Evolutionary conservation across 139 green algal species (phyloP).

Genomic region (Chlorella sp.): DNA sequence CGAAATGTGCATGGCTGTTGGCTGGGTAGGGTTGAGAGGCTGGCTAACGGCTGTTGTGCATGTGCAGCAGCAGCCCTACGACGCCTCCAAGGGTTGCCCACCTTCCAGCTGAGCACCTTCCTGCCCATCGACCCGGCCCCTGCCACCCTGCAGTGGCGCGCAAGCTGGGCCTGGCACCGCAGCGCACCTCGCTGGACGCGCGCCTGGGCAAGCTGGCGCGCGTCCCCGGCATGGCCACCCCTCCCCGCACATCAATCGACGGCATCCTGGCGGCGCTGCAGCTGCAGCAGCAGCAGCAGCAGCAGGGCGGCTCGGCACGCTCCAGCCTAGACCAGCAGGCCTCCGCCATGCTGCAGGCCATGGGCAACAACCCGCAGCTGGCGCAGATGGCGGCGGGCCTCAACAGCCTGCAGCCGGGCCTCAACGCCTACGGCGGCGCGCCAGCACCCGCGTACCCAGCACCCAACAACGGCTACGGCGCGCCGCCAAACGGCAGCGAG

Average conservation of each 20-base stretch:
- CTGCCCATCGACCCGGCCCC: neutral
- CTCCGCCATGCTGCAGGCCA: constrained; percentile 29
- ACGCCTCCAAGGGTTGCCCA: too few relatives aligned
- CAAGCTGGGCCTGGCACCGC: constrained; percentile 68
- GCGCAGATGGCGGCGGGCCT: neutral
- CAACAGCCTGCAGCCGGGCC: neutral
- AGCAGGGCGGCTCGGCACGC: neutral
- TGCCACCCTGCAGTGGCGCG: constrained; percentile 73
- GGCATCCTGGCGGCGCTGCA: constrained; percentile 28
- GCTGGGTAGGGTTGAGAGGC: neutral
- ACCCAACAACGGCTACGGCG: neutral
- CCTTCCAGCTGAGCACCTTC: neutral
- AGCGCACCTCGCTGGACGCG: constrained; percentile 21
- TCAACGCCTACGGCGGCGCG: neutral
- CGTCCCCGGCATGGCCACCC: constrained; percentile 17
- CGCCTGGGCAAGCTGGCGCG: constrained; percentile 20
- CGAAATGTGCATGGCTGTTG: too few relatives aligned
- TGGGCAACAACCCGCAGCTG: constrained; percentile 23
- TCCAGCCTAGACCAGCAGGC: constrained; percentile 31
- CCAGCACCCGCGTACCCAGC: neutral
- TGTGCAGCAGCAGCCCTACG: too few relatives aligned
- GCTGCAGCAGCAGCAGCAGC: neutral
- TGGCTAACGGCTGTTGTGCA: neutral
- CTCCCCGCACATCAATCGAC: constrained; percentile 31
- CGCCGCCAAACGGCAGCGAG: neutral